Percentiles rank a stretch among this genome's conserved stretches.
Evolutionary conservation across 1,284 basidiomycete genomes (phyloP).

Genomic region (Tremellales sp.): DNA sequence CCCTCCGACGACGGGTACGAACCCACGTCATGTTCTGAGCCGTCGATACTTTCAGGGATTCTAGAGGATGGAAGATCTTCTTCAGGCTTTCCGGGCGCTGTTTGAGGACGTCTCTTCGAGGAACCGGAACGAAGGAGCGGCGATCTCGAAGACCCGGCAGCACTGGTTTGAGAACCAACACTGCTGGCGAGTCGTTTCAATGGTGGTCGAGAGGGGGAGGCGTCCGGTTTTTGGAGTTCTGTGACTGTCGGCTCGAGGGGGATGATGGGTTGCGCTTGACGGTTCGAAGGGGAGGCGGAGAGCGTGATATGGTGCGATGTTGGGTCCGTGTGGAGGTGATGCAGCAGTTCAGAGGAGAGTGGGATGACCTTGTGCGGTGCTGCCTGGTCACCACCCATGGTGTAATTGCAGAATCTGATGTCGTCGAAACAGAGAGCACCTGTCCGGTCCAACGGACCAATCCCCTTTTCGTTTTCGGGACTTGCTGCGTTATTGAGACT

Average conservation of each 20-base stretch:
- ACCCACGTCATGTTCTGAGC: constrained; percentile 13
- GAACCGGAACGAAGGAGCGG: constrained; percentile 5
- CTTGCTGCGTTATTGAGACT: too few species aligned
- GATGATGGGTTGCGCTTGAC: constrained; percentile 3
- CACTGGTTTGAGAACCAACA: not conserved
- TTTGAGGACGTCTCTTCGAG: constrained; percentile 24
- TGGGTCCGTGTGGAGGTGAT: constrained; percentile 44
- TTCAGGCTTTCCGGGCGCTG: constrained; percentile 14
- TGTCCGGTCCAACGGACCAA: too few species aligned
- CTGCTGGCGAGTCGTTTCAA: constrained; percentile 4
- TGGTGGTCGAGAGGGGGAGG: constrained; percentile 1
- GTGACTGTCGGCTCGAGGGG: constrained; percentile 14
- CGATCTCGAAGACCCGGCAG: constrained; percentile 1
- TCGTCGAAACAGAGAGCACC: too few species aligned
- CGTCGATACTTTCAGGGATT: constrained; percentile 6
- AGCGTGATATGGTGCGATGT: constrained; percentile 43
- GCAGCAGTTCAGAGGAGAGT: constrained; percentile 39
- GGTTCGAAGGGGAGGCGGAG: constrained; percentile 16
- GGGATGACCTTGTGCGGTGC: too few species aligned
- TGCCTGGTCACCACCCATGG: too few species aligned
- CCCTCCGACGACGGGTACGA: not conserved
- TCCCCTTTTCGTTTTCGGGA: too few species aligned
- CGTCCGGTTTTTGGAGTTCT: constrained; percentile 2
- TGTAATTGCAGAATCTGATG: too few species aligned
- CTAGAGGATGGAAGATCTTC: not conserved